Conservation (phyloP, 768 basidiomycete genomes). For the Leccinum olivaceopallidum region DNA sequence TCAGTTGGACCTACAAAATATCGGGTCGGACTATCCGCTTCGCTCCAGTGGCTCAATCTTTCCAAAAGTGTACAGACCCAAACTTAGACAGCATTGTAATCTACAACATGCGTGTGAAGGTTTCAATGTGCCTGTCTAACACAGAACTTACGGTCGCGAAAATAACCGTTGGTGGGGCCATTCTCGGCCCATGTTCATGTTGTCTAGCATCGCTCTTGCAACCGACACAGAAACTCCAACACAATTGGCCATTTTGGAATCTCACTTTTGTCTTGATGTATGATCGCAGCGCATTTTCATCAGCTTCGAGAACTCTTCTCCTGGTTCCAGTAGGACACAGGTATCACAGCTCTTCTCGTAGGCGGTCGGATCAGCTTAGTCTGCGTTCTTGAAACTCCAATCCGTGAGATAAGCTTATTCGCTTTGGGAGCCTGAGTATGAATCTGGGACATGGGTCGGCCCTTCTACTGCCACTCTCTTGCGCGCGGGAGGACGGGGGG, state of each 20-base stretch:
- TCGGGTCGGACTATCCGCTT: conserved; percentile 11
- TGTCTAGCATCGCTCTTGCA: not conserved
- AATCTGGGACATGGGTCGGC: not conserved
- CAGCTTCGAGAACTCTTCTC: not conserved
- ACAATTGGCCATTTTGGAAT: not conserved
- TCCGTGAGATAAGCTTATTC: not conserved
- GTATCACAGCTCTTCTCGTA: not conserved
- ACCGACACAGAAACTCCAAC: not conserved
- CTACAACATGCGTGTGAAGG: conserved; percentile 2
- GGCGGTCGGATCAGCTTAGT: not conserved
- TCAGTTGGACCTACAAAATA: conserved; percentile 25
- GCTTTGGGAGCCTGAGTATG: not conserved
- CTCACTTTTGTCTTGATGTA: not conserved
- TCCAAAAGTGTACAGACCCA: conserved; percentile 21
- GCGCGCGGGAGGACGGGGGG: not conserved
- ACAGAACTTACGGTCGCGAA: too few relatives aligned
- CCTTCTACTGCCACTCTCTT: not conserved
- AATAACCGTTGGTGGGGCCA: too few relatives aligned
- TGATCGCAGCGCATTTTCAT: not conserved
- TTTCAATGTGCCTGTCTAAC: not conserved
- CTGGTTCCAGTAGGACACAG: not conserved
- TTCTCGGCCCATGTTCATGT: not conserved
- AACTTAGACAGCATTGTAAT: conserved; percentile 2
- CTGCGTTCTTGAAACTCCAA: not conserved
- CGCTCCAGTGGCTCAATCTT: conserved; percentile 7